Conservation (phyloP, 371 early-diverging fungal genomes). For the Capillidium heterosporum region DNA sequence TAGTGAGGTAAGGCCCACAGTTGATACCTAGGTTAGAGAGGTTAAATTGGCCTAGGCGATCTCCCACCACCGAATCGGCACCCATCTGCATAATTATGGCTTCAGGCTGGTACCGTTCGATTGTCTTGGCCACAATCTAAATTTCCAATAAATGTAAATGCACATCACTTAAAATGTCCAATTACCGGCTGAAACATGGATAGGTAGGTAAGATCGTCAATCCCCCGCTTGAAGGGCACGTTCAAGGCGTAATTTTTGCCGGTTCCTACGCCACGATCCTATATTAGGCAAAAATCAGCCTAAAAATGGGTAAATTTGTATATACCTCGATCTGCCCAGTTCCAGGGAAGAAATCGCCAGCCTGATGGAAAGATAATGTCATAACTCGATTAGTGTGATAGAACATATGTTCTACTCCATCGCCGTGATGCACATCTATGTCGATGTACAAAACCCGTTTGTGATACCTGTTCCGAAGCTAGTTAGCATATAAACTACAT, state of each 20-base stretch:
- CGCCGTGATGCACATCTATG: constrained; percentile 99
- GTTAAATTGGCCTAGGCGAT: constrained; percentile 96
- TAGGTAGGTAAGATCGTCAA: constrained; percentile 88
- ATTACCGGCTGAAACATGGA: constrained; percentile 74
- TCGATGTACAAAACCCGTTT: constrained; percentile 97
- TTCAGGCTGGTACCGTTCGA: constrained; percentile 84
- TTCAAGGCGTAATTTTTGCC: constrained; percentile 93
- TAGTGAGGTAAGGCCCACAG: background rate
- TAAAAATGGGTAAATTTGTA: background rate
- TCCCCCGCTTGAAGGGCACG: constrained; percentile 94
- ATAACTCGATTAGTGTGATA: constrained; percentile 97
- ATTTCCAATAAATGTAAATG: background rate
- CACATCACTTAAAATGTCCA: too few relatives aligned
- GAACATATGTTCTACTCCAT: constrained; percentile 99
- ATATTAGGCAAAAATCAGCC: background rate
- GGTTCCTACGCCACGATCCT: constrained; percentile 69
- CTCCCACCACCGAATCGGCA: constrained; percentile 96
- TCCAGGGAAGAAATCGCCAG: constrained; percentile 98
- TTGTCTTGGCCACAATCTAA: constrained; percentile 18
- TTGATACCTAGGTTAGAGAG: constrained; percentile 65
- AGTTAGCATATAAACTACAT: background rate
- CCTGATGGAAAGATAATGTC: constrained; percentile 98
- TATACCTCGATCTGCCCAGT: constrained; percentile 73
- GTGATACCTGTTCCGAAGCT: constrained; percentile 37
- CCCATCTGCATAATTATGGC: constrained; percentile 97